Evolutionary conservation across 1,284 basidiomycete species (phyloP).

Genomic region (Trichosporon sp.): DNA sequence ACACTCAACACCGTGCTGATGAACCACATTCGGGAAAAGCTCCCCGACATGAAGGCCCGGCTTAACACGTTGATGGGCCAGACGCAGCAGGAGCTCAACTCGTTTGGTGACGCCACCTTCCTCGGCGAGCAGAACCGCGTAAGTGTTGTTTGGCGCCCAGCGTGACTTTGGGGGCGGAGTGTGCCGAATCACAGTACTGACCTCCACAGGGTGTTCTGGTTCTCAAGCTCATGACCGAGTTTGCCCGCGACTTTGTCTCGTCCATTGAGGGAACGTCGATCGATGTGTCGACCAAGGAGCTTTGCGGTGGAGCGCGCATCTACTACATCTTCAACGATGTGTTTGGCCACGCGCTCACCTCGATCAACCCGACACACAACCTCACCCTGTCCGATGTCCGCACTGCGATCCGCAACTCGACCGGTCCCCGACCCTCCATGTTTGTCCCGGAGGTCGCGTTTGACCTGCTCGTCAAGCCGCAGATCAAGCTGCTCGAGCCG

Average conservation of each 20-base stretch:
- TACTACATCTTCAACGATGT: conserved; percentile 99
- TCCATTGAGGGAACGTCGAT: conserved; percentile 98
- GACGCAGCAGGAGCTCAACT: conserved; percentile 94
- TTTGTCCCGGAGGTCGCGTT: conserved; percentile 98
- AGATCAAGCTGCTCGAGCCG: conserved; percentile 92
- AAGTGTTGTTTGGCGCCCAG: too few species aligned
- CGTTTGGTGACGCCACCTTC: conserved; percentile 89
- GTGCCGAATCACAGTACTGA: conserved; percentile 1
- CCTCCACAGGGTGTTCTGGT: conserved; percentile 72
- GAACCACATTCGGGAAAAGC: conserved; percentile 96
- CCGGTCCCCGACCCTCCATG: conserved; percentile 88
- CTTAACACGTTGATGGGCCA: conserved; percentile 98
- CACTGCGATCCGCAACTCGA: conserved; percentile 97
- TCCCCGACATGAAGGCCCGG: conserved; percentile 99
- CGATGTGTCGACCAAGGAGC: conserved; percentile 96
- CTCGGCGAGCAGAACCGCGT: conserved; percentile 85
- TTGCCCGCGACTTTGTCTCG: conserved; percentile 93
- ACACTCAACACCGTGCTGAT: conserved; percentile 92
- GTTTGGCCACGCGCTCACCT: conserved; percentile 85
- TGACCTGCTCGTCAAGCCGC: conserved; percentile 94
- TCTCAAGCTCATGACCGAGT: conserved; percentile 96
- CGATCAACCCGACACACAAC: conserved; percentile 85
- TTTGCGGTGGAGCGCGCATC: conserved; percentile 94
- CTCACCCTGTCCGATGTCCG: conserved; percentile 92
- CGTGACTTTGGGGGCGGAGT: conserved; percentile 3